Evolutionary conservation across 164 flowering plant genomes (phyloP), one percentile per base, ranked within the genome.

Genomic region (Umbellularia californica): DNA sequence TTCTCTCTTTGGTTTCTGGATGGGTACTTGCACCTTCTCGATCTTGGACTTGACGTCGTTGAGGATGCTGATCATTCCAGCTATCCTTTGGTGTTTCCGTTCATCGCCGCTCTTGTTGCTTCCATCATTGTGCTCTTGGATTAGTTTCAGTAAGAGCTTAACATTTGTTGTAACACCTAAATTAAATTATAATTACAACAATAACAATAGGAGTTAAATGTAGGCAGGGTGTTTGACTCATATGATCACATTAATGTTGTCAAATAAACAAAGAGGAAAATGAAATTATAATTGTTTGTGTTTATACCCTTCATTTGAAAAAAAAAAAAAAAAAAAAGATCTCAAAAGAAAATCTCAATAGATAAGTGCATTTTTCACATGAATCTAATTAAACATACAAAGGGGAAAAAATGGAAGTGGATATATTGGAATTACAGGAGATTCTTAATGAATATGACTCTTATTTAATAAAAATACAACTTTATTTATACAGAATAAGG

Each of bases 101-200:
- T 78, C 81, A 72, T 85, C 89, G 2, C 70, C 75, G 6, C 80
- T 85, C 47, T 76, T 85, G 0, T 69, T 2, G 66, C 82, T 68
- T 0, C 90, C 91, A 28, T 84, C 89, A 10, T 81, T 80, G 75
- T 90, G 92, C 22, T 92, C 97, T 68, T 90, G 85, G 73, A 89
- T 70, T 24, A 92, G 78, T 76, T 92, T 92, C 58, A 86, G 51
- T 3, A 92, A 74, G 12, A 92, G 72, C 82, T 84, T 92, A 0
- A 87, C 83, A 74, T 84, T 84, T 47, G 89, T 77, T 0, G 91
- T 77, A n/a, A 92, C 80, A 5, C 92, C 96, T 91, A 52, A 35
- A 64, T 30, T 1, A 47, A 50, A 47, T 7, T n/a, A 63, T 19
- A 12, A 20, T 67, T 1, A 15, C 13, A 13, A 17, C 41, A 15